A percentile compares a stretch with the other conserved stretches of the same genome.
Evolutionary conservation across 306 rosid genomes (phyloP).

Genomic region (Cyclanthera cordifolia): DNA sequence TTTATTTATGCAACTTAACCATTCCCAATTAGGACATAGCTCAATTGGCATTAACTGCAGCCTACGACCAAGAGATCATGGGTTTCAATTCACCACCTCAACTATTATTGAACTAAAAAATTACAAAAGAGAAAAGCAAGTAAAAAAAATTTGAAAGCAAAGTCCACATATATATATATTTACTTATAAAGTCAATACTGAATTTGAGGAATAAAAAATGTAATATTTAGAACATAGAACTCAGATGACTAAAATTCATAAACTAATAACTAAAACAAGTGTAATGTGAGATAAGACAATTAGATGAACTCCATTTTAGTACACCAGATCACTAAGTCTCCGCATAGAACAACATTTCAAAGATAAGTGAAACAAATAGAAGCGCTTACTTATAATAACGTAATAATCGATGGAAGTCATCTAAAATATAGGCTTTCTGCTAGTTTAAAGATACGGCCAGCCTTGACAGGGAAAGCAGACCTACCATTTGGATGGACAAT

Average conservation of each 20-base stretch:
- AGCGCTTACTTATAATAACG: neutral
- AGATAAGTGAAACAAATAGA: neutral
- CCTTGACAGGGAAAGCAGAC: neutral
- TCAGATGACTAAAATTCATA: neutral
- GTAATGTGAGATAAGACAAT: neutral
- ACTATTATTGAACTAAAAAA: too few species aligned
- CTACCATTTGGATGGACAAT: conserved; percentile 9
- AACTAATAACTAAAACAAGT: neutral
- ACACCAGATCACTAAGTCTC: neutral
- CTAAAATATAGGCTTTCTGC: neutral
- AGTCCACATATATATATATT: too few species aligned
- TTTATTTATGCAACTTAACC: too few species aligned
- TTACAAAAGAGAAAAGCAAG: too few species aligned
- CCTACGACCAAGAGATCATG: too few species aligned
- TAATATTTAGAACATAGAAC: neutral
- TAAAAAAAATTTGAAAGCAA: too few species aligned
- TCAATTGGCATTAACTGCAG: too few species aligned
- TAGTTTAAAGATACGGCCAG: neutral
- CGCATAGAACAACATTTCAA: neutral
- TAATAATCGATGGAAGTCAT: neutral
- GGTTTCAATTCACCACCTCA: too few species aligned
- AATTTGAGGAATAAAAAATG: neutral
- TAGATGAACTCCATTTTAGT: neutral
- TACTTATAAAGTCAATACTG: neutral
- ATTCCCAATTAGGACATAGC: too few species aligned